Conservation (phyloP, 2,329 filamentous ascomycete species). For the Penicillium sp. region DNA sequence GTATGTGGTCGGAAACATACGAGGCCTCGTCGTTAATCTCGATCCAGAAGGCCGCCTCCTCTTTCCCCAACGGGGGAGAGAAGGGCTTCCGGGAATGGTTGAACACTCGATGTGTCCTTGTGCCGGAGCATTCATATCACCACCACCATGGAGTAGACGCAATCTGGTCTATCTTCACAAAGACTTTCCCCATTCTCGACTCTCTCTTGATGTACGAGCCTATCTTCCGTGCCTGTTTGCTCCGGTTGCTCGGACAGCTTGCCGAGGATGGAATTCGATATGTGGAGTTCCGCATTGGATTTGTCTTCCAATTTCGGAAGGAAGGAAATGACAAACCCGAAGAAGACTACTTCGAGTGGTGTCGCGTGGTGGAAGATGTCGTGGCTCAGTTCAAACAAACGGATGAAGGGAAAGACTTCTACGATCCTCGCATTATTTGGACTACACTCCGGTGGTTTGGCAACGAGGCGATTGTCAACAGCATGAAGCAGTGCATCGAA, state of each 20-base stretch:
- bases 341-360: conserved; percentile 66
- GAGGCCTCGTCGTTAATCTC: conserved; percentile 58
- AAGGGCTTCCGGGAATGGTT: conserved; percentile 76
- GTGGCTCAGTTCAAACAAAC: conserved; percentile 71
- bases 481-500: conserved; percentile 84
- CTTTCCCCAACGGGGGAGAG: conserved; percentile 71
- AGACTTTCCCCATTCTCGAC: conserved; percentile 70
- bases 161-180: conserved; percentile 79
- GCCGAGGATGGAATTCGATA: conserved; percentile 81
- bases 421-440: conserved; percentile 84
- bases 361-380: conserved; percentile 74
- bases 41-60: conserved; percentile 63
- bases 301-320: conserved; percentile 68
- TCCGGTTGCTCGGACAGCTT: conserved; percentile 67
- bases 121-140: conserved; percentile 68
- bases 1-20: conserved; percentile 70
- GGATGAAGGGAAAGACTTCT: conserved; percentile 72
- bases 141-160: conserved; percentile 82
- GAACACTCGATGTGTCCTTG: conserved; percentile 69
- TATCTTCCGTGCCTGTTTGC: conserved; percentile 75
- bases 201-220: conserved; percentile 86
- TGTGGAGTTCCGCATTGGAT: conserved; percentile 77
- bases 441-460: conserved; percentile 67
- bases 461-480: conserved; percentile 67
- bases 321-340: conserved; percentile 66